Evolutionary conservation across 257 asterid genomes (phyloP), one percentile per base, ranked within the genome.

Genomic region (Solanum megistacrolobum): DNA sequence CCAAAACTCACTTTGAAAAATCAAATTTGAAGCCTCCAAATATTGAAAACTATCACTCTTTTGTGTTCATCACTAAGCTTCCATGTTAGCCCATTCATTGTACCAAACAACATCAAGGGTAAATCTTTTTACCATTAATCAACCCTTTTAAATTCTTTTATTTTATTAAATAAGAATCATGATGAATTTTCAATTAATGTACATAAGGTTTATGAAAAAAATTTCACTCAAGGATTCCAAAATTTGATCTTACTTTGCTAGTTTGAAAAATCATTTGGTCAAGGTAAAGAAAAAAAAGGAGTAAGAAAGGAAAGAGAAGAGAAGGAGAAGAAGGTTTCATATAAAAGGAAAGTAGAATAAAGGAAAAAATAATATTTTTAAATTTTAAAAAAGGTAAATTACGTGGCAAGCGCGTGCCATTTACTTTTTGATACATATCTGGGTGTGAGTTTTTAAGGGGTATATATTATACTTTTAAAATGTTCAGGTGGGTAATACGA

Each of bases 111-210:
- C 35, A 2, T 55, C 81, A 39, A 78, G n/a, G 32, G 21, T 78
- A n/a, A 39, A n/a, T 78, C 36, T 78, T 27, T 79, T 79, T 43
- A 27, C 34, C 39, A 79, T 8, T 0, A 79, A 9, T 12, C 23
- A 6, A 12, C 35, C 83, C 35, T 38, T 76, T 38, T n/a, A n/a
- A 76, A 23, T 39, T 76, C 35, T 36, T 3, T 43, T n/a, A 2
- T 25, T 65, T 25, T 65, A n/a, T n/a, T 5, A 11, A n/a, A 65
- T 29, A 65, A n/a, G 32, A 87, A 85, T 58, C 89, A 85, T 20
- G 98, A 95, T 87, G 98, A 95, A 35, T 94, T 93, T 89, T 90
- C 94, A 20, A 89, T 91, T 75, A 98, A 96, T 87, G 98, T 95
- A 82, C 98, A 95, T 84, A 96, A 92, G 92, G 87, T 94, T 4